A percentile compares a stretch with the other conserved stretches of the same genome.
Conservation (phyloP, 2,329 filamentous ascomycete species). For the Fusarium buharicum region DNA sequence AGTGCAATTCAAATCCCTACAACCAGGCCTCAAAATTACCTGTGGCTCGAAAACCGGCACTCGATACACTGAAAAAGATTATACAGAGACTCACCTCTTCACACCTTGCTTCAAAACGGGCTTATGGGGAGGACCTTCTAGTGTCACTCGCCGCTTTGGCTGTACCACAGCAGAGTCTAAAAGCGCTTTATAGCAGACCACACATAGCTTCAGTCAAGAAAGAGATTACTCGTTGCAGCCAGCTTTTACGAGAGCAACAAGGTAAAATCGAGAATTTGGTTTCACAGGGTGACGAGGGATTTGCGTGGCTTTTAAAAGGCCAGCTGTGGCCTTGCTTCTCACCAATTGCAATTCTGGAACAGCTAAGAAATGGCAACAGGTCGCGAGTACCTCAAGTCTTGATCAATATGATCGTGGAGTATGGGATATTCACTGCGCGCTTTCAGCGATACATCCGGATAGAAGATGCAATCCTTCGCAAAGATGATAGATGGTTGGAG, state of each 20-base stretch:
- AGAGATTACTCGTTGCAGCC: fast-evolving
- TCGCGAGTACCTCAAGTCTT: conserved; percentile 43
- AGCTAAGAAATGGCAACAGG: conserved; percentile 50
- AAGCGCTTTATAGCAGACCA: fast-evolving
- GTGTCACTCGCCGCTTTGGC: conserved; percentile 11
- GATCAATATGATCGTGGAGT: conserved; percentile 56
- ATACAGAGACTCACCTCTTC: conserved; percentile 18
- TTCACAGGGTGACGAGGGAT: not conserved
- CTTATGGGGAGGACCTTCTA: conserved; percentile 36
- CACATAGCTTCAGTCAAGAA: fast-evolving
- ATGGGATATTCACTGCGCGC: conserved; percentile 56
- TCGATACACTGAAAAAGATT: not conserved
- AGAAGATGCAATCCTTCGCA: conserved; percentile 42
- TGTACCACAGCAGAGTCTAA: not conserved
- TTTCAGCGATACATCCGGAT: conserved; percentile 60
- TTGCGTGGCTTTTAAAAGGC: conserved; percentile 54
- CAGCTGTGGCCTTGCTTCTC: conserved; percentile 60
- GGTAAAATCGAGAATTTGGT: not conserved
- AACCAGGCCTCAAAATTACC: not conserved
- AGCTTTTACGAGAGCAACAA: not conserved
- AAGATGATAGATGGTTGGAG: conserved; percentile 41
- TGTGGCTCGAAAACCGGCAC: not conserved
- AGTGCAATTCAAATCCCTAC: fast-evolving
- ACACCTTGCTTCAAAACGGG: not conserved
- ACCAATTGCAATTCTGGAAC: conserved; percentile 56